A percentile compares a stretch with the other conserved stretches of the same genome.
Evolutionary conservation across 2,329 filamentous ascomycete genomes (phyloP).

Genomic region (Zarea fungicola): DNA sequence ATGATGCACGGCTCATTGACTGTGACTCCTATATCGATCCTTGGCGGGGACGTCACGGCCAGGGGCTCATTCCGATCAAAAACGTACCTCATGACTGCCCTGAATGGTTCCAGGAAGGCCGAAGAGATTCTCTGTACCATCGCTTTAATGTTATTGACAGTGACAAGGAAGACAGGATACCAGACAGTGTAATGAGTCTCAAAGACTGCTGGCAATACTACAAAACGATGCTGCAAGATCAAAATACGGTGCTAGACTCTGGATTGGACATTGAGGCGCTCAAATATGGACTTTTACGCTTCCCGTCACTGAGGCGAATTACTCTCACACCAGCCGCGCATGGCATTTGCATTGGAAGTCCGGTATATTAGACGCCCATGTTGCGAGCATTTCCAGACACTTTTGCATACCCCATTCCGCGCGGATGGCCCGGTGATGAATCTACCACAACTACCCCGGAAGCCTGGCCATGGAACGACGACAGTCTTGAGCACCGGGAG

Average conservation of each 20-base stretch:
- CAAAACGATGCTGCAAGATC: not conserved
- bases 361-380: slow-evolving; percentile 1
- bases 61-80: not conserved
- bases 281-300: not conserved
- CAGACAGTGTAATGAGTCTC: not conserved
- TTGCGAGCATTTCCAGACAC: not conserved
- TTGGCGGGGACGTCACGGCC: no score
- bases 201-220: not conserved
- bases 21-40: no score
- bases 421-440: slow-evolving; percentile 1
- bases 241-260: not conserved
- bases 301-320: not conserved
- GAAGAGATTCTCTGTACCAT: not conserved
- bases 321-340: slow-evolving; percentile 2
- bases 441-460: not conserved
- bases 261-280: not conserved
- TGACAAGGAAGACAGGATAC: not conserved
- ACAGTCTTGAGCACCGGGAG: no score
- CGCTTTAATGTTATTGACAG: not conserved
- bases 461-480: no score
- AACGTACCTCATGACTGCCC: not conserved
- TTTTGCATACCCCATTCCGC: not conserved
- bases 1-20: slow-evolving; percentile 21
- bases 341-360: not conserved
- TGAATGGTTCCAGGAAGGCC: not conserved